Evolutionary conservation across 2,329 filamentous ascomycete species (phyloP).

Genomic region (Talaromyces sp.): DNA sequence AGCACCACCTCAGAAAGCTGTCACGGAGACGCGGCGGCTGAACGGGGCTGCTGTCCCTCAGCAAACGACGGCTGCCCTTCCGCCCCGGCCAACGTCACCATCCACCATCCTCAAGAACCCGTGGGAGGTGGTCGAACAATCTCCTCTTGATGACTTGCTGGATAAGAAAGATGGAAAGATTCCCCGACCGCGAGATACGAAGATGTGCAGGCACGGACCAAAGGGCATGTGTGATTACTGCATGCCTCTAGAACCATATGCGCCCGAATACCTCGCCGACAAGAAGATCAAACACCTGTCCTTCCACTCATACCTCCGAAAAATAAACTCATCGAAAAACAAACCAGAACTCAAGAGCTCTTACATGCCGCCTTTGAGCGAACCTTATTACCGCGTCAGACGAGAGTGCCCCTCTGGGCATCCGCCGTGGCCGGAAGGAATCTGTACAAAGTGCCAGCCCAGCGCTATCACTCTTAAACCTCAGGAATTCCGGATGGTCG

Average conservation of each 20-base stretch:
- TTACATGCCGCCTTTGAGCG: constrained; percentile 89
- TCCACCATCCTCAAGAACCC: constrained; percentile 70
- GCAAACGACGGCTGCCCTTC: constrained; percentile 59
- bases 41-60: constrained; percentile 32
- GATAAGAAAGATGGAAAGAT: constrained; percentile 92
- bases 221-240: constrained; percentile 99
- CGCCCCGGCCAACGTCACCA: constrained; percentile 54
- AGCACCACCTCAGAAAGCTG: constrained; percentile 16
- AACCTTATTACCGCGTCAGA: constrained; percentile 87
- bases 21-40: constrained; percentile 27
- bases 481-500: constrained; percentile 92
- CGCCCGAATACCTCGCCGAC: constrained; percentile 79
- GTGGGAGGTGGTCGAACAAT: constrained; percentile 90
- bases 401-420: constrained; percentile 89
- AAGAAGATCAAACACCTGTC: constrained; percentile 99
- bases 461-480: constrained; percentile 94
- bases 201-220: constrained; percentile 91
- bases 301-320: constrained; percentile 89
- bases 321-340: constrained; percentile 94
- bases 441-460: constrained; percentile 96
- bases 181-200: constrained; percentile 62
- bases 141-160: constrained; percentile 75
- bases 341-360: constrained; percentile 90
- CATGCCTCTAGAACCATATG: constrained; percentile 92
- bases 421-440: constrained; percentile 88